Evolutionary conservation across 371 early-diverging fungal genomes (phyloP), one percentile per base, ranked within the genome.

Genomic region (Actinomortierella wolfii): DNA sequence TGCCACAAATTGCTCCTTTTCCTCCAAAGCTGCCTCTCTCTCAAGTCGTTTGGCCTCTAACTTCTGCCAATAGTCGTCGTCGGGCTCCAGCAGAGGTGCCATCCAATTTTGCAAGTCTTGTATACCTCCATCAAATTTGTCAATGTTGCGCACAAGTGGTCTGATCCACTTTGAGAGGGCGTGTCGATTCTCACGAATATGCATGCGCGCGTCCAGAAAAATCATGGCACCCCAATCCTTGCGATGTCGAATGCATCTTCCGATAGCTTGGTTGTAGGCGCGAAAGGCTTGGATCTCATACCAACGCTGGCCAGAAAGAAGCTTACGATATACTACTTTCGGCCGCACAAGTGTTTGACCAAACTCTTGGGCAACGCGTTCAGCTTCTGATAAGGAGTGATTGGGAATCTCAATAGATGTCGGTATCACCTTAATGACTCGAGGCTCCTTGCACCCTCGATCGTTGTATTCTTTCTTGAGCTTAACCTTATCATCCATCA

Each of bases 211-310:
- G 54, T 90, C 91, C 1, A 90, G 67, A 40, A 91, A 64, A 14
- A 89, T 81, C 49, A 91, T 88, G 4, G 87, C 90, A 0, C 89
- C 88, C 81, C 79, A 81, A 50, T 77, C 98, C 50, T 88, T 84
- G 56, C 85, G 82, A 66, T 98, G 99, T n/a, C 99, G 84, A 39
- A 98, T 89, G 54, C 92, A 94, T 50, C 99, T 79, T 14, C 99
- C 99, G 14, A 97, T 67, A 0, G 98, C 98, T 76, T 98, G 98
- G 67, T 97, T 98, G 43, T 94, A 89, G 4, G 98, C 96, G 39
- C 95, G 79, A 47, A 83, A 91, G 0, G 98, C 98, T 74, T 97
- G 96, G 17, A 85, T 85, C 15, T 83, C 77, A 66, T 97, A 98
- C 96, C 96, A 95, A 18, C 80, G 73, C 8, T 75, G 52, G 1